Base-by-base conservation (phyloP, 2,329 filamentous ascomycete genomes). In the Fusarium cicatricum region DNA sequence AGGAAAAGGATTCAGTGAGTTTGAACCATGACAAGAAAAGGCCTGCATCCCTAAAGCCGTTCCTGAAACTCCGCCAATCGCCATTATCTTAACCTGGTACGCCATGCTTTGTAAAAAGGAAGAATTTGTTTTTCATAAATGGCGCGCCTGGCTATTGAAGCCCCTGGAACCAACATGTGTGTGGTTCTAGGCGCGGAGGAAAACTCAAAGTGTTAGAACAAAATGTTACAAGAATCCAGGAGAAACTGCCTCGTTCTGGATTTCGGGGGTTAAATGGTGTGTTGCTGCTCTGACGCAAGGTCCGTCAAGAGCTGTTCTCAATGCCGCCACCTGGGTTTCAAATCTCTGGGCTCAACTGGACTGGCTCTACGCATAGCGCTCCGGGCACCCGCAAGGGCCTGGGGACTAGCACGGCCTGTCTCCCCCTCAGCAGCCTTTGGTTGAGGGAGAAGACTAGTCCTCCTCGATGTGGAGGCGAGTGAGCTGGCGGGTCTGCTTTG, bases 401-500 rank as follows among this genome's bases (percentile, higher is more conserved):
- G 78, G 5, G 83, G 82, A 46, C 78, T 84, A 33, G 77, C 75
- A 15, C 81, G 75, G 5, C 83, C 83, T 12, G 74, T 74, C 15
- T 74, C 67, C 21, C 70, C 70, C 7, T 72, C 69, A 36, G 64
- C 73, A 4, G 68, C 64, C 21, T 70, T 78, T 1, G 80, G 76
- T 50, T 81, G 76, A 15, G 85, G 84, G 17, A 88, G 72, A 52
- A 87, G 66, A 64, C 84, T 86, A 5, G 72, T 77, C 26, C 85
- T 80, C 55, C 84, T 75, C 52, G 74, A 77, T 16, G 72, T 66
- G 3, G 75, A 72, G 7, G 83, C 81, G 38, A 88, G 66, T 3
- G 85, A 87, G 68, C 83, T 88, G 37, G 80, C 81, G 11, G 86
- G 80, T 26, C 85, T 79, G 69, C 72, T 65, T 64, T 71, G 19